Percentiles rank a stretch among this genome's conserved stretches.
Conservation (phyloP, 2,329 filamentous ascomycete species). For the Xylaria sp. region DNA sequence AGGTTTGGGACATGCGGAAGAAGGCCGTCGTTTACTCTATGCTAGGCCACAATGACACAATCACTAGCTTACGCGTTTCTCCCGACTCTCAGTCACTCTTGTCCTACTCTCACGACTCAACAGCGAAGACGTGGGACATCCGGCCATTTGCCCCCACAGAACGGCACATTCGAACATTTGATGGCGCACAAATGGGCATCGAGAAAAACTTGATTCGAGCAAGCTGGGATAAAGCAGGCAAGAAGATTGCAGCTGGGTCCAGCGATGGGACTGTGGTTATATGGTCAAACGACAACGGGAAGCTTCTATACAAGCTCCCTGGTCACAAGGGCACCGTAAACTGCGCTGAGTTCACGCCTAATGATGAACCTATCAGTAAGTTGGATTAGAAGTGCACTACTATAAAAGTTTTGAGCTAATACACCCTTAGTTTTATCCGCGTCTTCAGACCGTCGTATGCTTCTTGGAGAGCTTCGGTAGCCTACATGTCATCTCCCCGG, state of each 20-base stretch:
- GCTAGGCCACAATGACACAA: slow-evolving; percentile 88
- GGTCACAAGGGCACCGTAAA: slow-evolving; percentile 97
- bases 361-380: slow-evolving; percentile 87
- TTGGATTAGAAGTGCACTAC: slow-evolving; percentile 41
- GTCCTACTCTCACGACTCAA: slow-evolving; percentile 94
- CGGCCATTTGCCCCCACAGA: slow-evolving; percentile 92
- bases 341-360: slow-evolving; percentile 89
- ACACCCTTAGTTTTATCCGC: slow-evolving; percentile 77
- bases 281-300: slow-evolving; percentile 90
- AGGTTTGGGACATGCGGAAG: slow-evolving; percentile 96
- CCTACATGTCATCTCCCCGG: background rate
- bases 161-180: slow-evolving; percentile 85
- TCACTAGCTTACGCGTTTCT: slow-evolving; percentile 90
- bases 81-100: slow-evolving; percentile 90
- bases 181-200: slow-evolving; percentile 86
- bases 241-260: slow-evolving; percentile 87
- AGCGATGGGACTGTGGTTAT: slow-evolving; percentile 91
- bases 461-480: slow-evolving; percentile 83
- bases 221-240: slow-evolving; percentile 88
- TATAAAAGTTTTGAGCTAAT: slow-evolving; percentile 15
- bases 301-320: slow-evolving; percentile 91
- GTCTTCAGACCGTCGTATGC: slow-evolving; percentile 86
- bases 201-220: slow-evolving; percentile 93
- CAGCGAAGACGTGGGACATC: slow-evolving; percentile 95
- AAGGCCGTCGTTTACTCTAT: slow-evolving; percentile 88